phyloP scores from a whole-genome alignment of 805 yeast genomes.

The Barnettozyma sucrosica region DNA sequence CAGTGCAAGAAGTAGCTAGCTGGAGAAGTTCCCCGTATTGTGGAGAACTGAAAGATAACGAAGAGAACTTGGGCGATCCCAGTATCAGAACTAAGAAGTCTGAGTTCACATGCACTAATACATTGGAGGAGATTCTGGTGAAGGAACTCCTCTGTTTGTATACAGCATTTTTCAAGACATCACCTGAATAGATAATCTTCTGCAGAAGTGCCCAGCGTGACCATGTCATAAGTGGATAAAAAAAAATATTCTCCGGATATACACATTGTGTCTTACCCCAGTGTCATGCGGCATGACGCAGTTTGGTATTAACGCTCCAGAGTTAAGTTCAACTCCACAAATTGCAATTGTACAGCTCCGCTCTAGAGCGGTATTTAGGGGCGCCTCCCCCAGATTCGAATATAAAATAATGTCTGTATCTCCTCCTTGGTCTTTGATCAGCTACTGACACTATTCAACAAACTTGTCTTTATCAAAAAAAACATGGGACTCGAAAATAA shows the following conservation, averaged over 20 bases:
- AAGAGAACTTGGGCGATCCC: no score
- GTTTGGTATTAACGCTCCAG: not conserved
- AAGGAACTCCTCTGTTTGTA: no score
- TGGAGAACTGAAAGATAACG: no score
- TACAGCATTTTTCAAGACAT: not conserved
- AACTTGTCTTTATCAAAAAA: no score
- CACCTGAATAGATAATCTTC: not conserved
- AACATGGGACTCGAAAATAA: conserved; percentile 30
- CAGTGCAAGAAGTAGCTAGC: no score
- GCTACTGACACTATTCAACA: not conserved
- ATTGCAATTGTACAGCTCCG: not conserved
- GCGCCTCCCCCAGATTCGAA: not conserved
- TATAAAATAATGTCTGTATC: not conserved
- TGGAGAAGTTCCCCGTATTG: no score
- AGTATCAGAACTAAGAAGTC: no score
- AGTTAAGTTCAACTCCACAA: not conserved
- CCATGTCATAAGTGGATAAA: not conserved
- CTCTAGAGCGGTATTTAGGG: not conserved
- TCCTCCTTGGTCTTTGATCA: no score
- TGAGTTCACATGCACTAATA: no score
- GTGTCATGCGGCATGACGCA: not conserved
- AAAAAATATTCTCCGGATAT: not conserved
- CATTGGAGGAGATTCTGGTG: no score
- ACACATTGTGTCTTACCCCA: not conserved
- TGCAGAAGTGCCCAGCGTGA: not conserved